Evolutionary conservation across 495 filamentous ascomycete species (phyloP).

Genomic region (Aspergillus avenaceus): DNA sequence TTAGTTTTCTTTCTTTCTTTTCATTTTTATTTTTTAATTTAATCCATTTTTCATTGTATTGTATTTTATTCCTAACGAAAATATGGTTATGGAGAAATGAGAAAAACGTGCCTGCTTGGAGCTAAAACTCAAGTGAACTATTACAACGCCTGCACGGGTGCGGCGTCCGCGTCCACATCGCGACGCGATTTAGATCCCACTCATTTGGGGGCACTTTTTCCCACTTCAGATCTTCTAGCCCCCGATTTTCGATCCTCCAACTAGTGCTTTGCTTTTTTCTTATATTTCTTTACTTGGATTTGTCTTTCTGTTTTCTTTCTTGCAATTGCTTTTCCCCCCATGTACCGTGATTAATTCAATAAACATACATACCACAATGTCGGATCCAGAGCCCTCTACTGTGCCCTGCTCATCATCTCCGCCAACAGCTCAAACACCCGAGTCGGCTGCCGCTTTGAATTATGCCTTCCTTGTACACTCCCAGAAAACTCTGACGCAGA

Average conservation of each 20-base stretch:
- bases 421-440: slow-evolving; percentile 31
- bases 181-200: slow-evolving; percentile 34
- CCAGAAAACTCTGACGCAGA: slow-evolving; percentile 58
- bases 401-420: slow-evolving; percentile 32
- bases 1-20: too few species aligned
- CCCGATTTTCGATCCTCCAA: slow-evolving; percentile 15
- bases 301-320: slow-evolving; percentile 7
- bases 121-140: background rate
- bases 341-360: slow-evolving; percentile 8
- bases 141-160: slow-evolving; percentile 13
- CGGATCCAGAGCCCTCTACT: slow-evolving; percentile 33
- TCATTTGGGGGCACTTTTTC: slow-evolving; percentile 9
- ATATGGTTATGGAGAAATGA: too few species aligned
- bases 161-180: slow-evolving; percentile 39
- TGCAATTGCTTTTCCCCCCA: slow-evolving; percentile 7
- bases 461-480: slow-evolving; percentile 70
- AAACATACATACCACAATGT: slow-evolving; percentile 30
- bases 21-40: too few species aligned
- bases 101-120: too few species aligned
- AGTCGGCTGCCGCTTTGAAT: slow-evolving; percentile 34
- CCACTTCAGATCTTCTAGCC: slow-evolving; percentile 17
- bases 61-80: too few species aligned
- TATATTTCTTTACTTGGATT: slow-evolving; percentile 10
- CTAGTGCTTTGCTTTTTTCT: slow-evolving; percentile 7
- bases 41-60: too few species aligned